Base-by-base conservation (phyloP, 306 rosid genomes). In the Quercus glauca region DNA sequence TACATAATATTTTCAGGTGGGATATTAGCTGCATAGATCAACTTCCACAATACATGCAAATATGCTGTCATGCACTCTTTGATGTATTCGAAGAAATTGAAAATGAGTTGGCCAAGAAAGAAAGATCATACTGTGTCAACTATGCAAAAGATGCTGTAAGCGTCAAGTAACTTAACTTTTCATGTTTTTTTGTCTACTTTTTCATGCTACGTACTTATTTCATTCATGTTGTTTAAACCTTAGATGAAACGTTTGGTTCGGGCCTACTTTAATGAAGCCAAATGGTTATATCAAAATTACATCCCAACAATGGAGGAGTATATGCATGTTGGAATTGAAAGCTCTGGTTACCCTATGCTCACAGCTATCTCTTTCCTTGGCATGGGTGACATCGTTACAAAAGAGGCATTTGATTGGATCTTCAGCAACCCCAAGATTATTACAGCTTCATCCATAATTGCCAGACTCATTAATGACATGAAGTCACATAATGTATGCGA, bases 271-370 rank as follows among this genome's bases (percentile, higher is more conserved):
- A 11, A 83, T 20, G 89, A 89, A 79, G 73, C 85, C 9, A 58
- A 55, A 63, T 89, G 86, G 87, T 55, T 84, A 26, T 25, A 67
- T 20, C 58, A 83, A 18, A 75, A 73, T 1, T 80, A 80, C 64
- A 64, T 69, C 6, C 90, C 92, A 65, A 80, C 79, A 17, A 59
- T 79, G 43, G 82, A 88, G 9, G 87, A 88, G 53, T 84, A 86
- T 59, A 69, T 74, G 56, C 37, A 53, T 4, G 59, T 79, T 72
- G 86, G 84, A 58, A 3, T n/a, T 10, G 2, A 51, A 1, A 7
- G 74, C 17, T 37, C 81, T 12, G 14, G 60, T 10, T 20, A 2
- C 15, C 56, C 37, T 3, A 1, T 73, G 21, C n/a, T 82, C 35
- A n/a, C 25, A 18, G 1, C 43, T 3, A 5, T 41, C 11, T 2